A percentile compares a stretch with the other conserved stretches of the same genome.
Evolutionary conservation across 2,329 filamentous ascomycete genomes (phyloP).

Genomic region (Cryphonectria carpinicola): DNA sequence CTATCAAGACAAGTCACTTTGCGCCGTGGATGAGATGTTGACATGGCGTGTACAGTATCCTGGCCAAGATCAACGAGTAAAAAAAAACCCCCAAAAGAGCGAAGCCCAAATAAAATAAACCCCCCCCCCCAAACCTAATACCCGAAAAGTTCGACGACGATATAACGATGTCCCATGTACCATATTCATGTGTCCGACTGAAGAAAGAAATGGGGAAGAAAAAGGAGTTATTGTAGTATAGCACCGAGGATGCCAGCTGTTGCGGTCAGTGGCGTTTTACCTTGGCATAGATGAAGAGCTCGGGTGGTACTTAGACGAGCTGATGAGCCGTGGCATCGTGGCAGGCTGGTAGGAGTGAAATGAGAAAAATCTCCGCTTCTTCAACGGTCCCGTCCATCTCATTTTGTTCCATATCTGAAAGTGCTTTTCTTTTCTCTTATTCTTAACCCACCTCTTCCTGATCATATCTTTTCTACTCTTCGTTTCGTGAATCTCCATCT

Average conservation of each 20-base stretch:
- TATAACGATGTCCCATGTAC: constrained; percentile 31
- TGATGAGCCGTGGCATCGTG: constrained; percentile 2
- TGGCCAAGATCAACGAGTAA: constrained; percentile 99
- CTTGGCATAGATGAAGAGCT: constrained; percentile 25
- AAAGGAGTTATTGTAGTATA: constrained; percentile 29
- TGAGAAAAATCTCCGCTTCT: constrained; percentile 21
- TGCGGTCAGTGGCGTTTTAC: constrained; percentile 19
- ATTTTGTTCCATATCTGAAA: not conserved
- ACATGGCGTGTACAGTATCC: constrained; percentile 63
- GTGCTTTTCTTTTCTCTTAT: not conserved
- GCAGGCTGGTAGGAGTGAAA: constrained; percentile 18
- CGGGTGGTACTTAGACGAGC: not conserved
- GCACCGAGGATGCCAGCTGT: constrained; percentile 25
- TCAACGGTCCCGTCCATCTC: not conserved
- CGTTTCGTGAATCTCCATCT: not conserved
- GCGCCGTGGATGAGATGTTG: constrained; percentile 22
- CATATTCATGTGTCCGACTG: constrained; percentile 32
- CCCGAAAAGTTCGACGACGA: constrained; percentile 32
- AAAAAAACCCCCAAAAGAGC: constrained; percentile 35
- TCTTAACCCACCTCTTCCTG: not conserved
- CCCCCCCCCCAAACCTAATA: constrained; percentile 29
- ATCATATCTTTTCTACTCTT: not conserved
- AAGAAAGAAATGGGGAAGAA: constrained; percentile 16
- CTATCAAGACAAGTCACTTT: not conserved
- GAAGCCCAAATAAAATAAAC: constrained; percentile 32